Evolutionary conservation across 2,329 filamentous ascomycete genomes (phyloP), one percentile per base, ranked within the genome.

Genomic region (Aspergillus brasiliensis): DNA sequence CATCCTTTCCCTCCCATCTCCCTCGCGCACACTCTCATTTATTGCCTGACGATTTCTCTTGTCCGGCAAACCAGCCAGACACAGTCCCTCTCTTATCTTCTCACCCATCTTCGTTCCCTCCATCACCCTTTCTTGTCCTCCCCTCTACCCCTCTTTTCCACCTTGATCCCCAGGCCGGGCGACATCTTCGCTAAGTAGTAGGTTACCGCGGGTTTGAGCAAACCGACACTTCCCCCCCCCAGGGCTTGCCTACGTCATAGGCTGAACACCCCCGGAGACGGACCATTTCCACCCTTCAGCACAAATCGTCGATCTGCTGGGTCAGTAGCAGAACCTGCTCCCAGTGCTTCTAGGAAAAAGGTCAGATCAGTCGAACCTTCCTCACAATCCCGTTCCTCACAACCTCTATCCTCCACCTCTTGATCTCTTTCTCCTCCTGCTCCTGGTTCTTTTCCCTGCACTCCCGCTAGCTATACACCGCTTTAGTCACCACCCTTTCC

Each of bases 191-290:
- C 46, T 49, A 55, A 49, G 17, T 55, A 54, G 25, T 55, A 44
- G 54, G 56, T 62, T 59, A 62, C 63, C 65, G 58, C 63, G 65
- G 63, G 57, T 59, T 66, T 38, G 60, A 51, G 44, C 57, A 53
- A 62, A 19, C 38, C 59, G 25, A 49, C 46, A 34, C 31, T n/a
- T n/a, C 17, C 17, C 42, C 46, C 59, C 60, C 59, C 63, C 67
- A 65, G 60, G 65, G 63, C 66, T 59, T 46, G 51, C 28, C 66
- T 72, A 74, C 72, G 72, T 74, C 71, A 74, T 74, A 67, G 58
- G 60, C 60, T 60, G 57, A 62, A 57, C 62, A 65, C 64, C 67
- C 68, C 67, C 62, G 59, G 66, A 68, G 66, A 67, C 64, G 63
- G 65, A 59, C 62, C 67, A 68, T 67, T 67, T 64, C 62, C 57